These are phyloP conservation scores for Saccharomyces paradoxus DNA, from an alignment of 805 yeast genomes.

Conservation along the genomic window DNA sequence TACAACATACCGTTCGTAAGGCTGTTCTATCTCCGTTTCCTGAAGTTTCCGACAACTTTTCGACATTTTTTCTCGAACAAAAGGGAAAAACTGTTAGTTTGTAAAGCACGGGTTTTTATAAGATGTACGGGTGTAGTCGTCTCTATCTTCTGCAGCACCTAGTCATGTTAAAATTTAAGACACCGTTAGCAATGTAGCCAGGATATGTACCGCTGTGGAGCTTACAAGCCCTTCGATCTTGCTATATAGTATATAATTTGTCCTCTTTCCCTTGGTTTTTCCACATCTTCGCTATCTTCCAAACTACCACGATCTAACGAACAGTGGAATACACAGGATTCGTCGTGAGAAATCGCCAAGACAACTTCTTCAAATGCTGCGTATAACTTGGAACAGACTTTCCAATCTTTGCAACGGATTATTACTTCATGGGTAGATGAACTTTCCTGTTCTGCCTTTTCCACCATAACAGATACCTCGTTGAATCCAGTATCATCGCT, in stretches of 20 bases:
- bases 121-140: background rate
- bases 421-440: slow-evolving; percentile 34
- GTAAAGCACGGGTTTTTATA: background rate
- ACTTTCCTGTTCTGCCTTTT: slow-evolving; percentile 17
- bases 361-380: slow-evolving; percentile 55
- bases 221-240: slow-evolving; percentile 22
- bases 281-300: slow-evolving; percentile 12
- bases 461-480: slow-evolving; percentile 18
- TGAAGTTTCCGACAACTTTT: background rate
- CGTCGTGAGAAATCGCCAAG: slow-evolving; percentile 47
- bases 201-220: background rate
- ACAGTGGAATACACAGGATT: slow-evolving; percentile 60
- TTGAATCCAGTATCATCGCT: slow-evolving; percentile 3
- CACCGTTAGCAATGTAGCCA: background rate
- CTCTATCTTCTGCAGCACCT: background rate
- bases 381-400: slow-evolving; percentile 51
- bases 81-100: background rate
- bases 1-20: background rate
- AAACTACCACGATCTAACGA: slow-evolving; percentile 43
- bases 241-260: slow-evolving; percentile 56
- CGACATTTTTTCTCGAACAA: background rate
- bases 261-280: slow-evolving; percentile 41
- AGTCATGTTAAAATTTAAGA: background rate
- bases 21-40: background rate
- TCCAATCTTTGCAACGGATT: slow-evolving; percentile 60